Evolutionary conservation across 1,284 basidiomycete genomes (phyloP).

Genomic region (Ganoderma sp.): DNA sequence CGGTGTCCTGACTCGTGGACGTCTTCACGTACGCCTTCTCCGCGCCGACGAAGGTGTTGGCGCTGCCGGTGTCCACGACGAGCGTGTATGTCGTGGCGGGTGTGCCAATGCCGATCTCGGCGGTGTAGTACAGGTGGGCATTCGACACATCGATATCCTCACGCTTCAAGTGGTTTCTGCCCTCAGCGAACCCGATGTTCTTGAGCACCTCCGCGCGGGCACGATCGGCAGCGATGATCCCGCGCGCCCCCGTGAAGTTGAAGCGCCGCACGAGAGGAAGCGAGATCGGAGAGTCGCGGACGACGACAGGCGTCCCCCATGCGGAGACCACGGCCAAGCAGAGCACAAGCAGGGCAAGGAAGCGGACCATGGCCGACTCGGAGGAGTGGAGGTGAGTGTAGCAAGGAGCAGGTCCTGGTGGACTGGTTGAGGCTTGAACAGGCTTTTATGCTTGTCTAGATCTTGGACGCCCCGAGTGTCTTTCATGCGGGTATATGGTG

Average conservation of each 20-base stretch:
- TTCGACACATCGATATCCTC: constrained; percentile 24
- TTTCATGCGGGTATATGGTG: background rate
- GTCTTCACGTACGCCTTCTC: constrained; percentile 46
- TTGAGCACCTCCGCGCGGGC: constrained; percentile 31
- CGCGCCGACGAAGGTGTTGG: constrained; percentile 68
- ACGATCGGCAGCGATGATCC: constrained; percentile 32
- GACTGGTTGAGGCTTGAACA: background rate
- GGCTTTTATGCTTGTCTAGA: background rate
- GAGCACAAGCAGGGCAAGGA: background rate
- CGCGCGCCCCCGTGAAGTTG: constrained; percentile 31
- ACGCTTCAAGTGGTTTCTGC: constrained; percentile 22
- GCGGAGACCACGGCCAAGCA: background rate
- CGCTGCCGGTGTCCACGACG: constrained; percentile 36
- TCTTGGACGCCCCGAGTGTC: background rate
- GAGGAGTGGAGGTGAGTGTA: background rate
- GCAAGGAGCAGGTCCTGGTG: background rate
- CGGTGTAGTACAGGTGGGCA: constrained; percentile 31
- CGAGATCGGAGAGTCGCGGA: constrained; percentile 18
- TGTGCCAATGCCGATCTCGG: constrained; percentile 28
- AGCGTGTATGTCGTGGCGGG: constrained; percentile 33
- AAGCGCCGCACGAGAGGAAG: constrained; percentile 36
- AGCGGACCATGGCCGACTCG: background rate
- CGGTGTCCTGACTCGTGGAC: constrained; percentile 44
- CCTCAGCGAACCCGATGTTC: constrained; percentile 31
- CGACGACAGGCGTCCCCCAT: background rate